These are phyloP conservation scores for Coemansia sp. DNA, from an alignment of 192 early-diverging fungal genomes.

Conservation along the genomic window DNA sequence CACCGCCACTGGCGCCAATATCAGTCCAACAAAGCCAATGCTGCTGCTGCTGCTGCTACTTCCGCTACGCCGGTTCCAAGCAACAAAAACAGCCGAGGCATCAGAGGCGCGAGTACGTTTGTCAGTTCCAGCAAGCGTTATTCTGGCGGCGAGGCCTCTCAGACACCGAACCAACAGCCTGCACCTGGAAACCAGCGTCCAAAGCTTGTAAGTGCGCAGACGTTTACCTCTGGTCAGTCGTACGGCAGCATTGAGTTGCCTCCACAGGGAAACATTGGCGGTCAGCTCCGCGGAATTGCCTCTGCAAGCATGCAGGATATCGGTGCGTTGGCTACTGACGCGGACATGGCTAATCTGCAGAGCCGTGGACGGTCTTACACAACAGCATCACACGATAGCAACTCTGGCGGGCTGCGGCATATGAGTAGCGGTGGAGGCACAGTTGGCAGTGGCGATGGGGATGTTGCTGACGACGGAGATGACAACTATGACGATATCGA, in stretches of 20 bases:
- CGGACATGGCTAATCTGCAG: background rate
- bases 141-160: background rate
- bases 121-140: constrained; percentile 4
- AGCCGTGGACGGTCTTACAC: constrained; percentile 10
- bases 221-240: constrained; percentile 15
- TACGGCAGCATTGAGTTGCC: background rate
- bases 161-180: background rate
- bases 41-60: background rate
- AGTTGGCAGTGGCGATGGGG: constrained; percentile 3
- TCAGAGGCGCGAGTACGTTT: constrained; percentile 24
- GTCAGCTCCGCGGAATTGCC: constrained; percentile 17
- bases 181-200: background rate
- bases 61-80: background rate
- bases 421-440: constrained; percentile 7
- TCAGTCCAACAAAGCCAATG: background rate
- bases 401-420: constrained; percentile 2
- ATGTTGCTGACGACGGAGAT: constrained; percentile 11
- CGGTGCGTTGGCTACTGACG: constrained; percentile 15
- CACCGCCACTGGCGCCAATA: constrained; percentile 7
- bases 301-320: constrained; percentile 20
- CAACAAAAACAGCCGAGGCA: background rate
- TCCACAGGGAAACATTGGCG: background rate
- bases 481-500: constrained; percentile 20
- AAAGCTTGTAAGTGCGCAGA: constrained; percentile 13
- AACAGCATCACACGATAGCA: constrained; percentile 6